Evolutionary conservation across 1,139 yeast genomes (phyloP).

Genomic region (Meyerozyma smithsonii): DNA sequence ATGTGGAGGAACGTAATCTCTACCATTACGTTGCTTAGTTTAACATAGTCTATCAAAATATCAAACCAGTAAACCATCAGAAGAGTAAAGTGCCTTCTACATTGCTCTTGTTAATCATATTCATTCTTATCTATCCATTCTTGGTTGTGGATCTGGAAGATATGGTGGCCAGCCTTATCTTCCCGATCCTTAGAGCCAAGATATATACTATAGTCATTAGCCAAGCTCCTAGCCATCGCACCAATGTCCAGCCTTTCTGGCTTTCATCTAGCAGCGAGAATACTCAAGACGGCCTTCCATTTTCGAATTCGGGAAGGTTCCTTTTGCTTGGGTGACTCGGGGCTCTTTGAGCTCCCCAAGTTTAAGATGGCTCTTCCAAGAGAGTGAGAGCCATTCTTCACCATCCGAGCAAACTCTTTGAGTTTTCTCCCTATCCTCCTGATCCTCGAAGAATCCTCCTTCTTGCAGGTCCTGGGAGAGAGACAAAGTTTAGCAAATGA

Average conservation of each 20-base stretch:
- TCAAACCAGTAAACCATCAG: background rate
- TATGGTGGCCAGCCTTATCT: no score
- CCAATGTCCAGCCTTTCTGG: no score
- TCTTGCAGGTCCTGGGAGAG: background rate
- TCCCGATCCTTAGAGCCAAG: no score
- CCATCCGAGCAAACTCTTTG: background rate
- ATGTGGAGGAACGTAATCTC: slow-evolving; percentile 51
- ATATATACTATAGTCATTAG: no score
- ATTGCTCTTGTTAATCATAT: no score
- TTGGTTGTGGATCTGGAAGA: no score
- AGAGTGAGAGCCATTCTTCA: background rate
- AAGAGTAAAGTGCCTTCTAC: background rate
- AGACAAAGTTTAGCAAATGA: background rate
- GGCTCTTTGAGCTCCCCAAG: background rate
- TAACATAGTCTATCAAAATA: background rate
- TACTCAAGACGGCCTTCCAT: background rate
- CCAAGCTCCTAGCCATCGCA: no score
- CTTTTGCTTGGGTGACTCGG: background rate
- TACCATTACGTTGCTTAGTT: slow-evolving; percentile 70
- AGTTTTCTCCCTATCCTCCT: background rate
- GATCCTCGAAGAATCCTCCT: background rate
- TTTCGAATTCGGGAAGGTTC: background rate
- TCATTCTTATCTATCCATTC: no score
- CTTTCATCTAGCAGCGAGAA: background rate
- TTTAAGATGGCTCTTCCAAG: background rate